Conservation (phyloP, 352 stramenopile species). For the Pythium sukuiense region DNA sequence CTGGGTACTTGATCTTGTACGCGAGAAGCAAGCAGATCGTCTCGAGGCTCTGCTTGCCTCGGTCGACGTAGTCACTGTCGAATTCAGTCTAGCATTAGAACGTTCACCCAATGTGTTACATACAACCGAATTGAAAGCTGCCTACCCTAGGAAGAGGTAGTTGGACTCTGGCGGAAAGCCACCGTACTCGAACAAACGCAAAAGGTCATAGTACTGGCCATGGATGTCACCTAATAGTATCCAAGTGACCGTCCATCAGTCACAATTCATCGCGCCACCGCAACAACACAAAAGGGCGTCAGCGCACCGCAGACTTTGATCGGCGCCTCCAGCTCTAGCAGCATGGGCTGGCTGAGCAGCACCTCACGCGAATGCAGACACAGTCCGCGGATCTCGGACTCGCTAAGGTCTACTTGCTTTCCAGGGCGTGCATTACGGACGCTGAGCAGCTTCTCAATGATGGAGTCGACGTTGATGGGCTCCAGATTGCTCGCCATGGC, state of each 20-base stretch:
- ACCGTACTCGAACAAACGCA: slow-evolving; percentile 91
- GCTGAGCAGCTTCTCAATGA: slow-evolving; percentile 34
- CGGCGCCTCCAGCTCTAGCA: slow-evolving; percentile 98
- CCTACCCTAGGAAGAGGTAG: slow-evolving; percentile 49
- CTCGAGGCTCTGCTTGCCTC: slow-evolving; percentile 87
- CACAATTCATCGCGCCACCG: background rate
- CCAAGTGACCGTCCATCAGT: background rate
- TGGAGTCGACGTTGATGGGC: slow-evolving; percentile 24
- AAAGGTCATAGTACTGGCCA: slow-evolving; percentile 95
- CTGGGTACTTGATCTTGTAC: slow-evolving; percentile 89
- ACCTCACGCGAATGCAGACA: slow-evolving; percentile 96
- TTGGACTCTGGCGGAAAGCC: slow-evolving; percentile 75
- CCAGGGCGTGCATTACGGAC: slow-evolving; percentile 63
- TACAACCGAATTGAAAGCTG: background rate
- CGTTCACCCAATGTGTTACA: background rate
- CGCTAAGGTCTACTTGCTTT: slow-evolving; percentile 92
- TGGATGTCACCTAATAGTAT: slow-evolving; percentile 88
- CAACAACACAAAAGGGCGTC: slow-evolving; percentile 10
- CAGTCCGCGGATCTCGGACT: slow-evolving; percentile 97
- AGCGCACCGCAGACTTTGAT: slow-evolving; percentile 96
- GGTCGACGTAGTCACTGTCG: slow-evolving; percentile 78
- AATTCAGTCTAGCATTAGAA: background rate
- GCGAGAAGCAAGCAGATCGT: slow-evolving; percentile 81
- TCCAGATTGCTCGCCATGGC: slow-evolving; percentile 15
- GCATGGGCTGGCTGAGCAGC: slow-evolving; percentile 98